These are phyloP conservation scores for Haplosporangium sp. DNA, from an alignment of 371 early-diverging fungal species.

Conservation along the genomic window DNA sequence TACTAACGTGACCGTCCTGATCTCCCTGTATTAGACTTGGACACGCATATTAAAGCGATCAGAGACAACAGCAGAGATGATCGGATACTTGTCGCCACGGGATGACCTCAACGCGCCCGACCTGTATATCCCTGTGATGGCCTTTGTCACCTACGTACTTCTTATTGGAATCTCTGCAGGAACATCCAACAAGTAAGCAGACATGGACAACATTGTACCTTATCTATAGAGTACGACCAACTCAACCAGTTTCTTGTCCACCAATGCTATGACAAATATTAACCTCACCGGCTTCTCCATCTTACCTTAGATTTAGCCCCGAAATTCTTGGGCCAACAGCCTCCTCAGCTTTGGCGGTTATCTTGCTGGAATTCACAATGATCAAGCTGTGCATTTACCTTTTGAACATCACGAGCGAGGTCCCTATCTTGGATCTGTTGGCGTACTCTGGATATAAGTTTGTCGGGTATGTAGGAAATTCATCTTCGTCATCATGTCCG, in stretches of 20 bases:
- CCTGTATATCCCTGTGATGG: conserved; percentile 98
- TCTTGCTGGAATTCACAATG: conserved; percentile 84
- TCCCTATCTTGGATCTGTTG: conserved; percentile 88
- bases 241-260: background rate
- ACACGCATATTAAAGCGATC: conserved; percentile 79
- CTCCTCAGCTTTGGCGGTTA: conserved; percentile 85
- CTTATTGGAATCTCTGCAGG: conserved; percentile 86
- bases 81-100: conserved; percentile 88
- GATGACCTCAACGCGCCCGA: conserved; percentile 97
- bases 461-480: conserved; percentile 69
- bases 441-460: conserved; percentile 98
- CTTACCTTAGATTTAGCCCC: conserved; percentile 82
- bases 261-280: background rate
- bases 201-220: too few relatives aligned
- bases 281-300: background rate
- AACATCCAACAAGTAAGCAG: conserved; percentile 60
- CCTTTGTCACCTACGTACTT: conserved; percentile 94
- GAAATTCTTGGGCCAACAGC: conserved; percentile 91
- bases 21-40: conserved; percentile 72
- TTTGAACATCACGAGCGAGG: conserved; percentile 87
- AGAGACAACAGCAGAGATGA: conserved; percentile 86
- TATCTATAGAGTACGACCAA: too few relatives aligned
- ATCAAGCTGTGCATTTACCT: conserved; percentile 91
- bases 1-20: background rate
- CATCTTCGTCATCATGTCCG: conserved; percentile 1